A percentile compares a stretch with the other conserved stretches of the same genome.
These are phyloP conservation scores for Waltergamsia citrina DNA, from an alignment of 2,329 filamentous ascomycete genomes.

Conservation along the genomic window DNA sequence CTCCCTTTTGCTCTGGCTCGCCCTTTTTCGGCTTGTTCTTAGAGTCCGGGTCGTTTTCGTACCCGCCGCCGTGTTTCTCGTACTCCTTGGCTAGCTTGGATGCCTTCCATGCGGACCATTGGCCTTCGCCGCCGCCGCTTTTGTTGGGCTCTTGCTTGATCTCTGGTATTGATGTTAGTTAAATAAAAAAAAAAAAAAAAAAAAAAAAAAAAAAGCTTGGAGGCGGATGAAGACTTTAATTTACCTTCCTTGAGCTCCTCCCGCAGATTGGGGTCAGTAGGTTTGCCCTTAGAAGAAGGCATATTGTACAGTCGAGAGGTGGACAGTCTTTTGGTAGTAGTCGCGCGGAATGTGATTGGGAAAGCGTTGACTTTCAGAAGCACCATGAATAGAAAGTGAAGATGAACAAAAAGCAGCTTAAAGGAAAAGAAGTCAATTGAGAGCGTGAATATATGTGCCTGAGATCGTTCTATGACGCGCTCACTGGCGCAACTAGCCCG, in stretches of 20 bases:
- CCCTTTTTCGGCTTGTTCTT: slow-evolving; percentile 24
- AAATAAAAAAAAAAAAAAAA: neutral
- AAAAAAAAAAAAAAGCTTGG: neutral
- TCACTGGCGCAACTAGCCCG: neutral
- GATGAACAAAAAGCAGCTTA: no score
- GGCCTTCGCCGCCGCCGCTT: slow-evolving; percentile 26
- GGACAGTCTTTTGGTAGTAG: neutral
- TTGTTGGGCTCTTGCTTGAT: slow-evolving; percentile 32
- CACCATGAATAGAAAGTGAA: no score
- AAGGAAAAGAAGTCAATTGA: no score
- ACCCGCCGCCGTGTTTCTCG: slow-evolving; percentile 28
- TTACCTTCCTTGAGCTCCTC: slow-evolving; percentile 27
- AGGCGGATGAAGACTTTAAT: slow-evolving; percentile 2
- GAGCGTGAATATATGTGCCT: no score
- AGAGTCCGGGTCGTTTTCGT: slow-evolving; percentile 27
- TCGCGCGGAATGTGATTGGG: no score
- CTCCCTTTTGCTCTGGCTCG: slow-evolving; percentile 14
- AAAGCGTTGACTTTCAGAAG: no score
- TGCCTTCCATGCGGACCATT: slow-evolving; percentile 15
- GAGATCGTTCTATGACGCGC: neutral
- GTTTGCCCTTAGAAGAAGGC: slow-evolving; percentile 28
- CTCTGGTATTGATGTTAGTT: slow-evolving; percentile 14
- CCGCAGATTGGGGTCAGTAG: slow-evolving; percentile 27
- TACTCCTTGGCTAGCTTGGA: slow-evolving; percentile 30
- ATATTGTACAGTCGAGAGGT: slow-evolving; percentile 10